A percentile compares a stretch with the other conserved stretches of the same genome.
Conservation (phyloP, 2,329 filamentous ascomycete genomes). For the Botrytis sinoallii region DNA sequence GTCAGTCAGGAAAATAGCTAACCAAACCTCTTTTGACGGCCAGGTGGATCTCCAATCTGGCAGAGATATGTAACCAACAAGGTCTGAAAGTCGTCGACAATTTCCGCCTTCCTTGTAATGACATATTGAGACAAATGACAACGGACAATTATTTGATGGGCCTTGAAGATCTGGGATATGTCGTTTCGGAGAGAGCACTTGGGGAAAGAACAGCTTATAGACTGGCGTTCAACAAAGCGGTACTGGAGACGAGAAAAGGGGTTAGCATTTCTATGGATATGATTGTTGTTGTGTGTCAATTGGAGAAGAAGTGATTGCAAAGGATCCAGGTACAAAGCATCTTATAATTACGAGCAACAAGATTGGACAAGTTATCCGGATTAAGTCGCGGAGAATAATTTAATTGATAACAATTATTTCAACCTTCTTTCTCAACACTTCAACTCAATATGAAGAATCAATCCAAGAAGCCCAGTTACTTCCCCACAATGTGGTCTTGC, state of each 20-base stretch:
- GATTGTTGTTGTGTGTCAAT: neutral
- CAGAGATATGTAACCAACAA: neutral
- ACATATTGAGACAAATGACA: neutral
- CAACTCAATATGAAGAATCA: neutral
- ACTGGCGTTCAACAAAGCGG: neutral
- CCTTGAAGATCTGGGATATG: neutral
- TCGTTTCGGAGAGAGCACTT: neutral
- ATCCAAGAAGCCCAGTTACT: conserved; percentile 3
- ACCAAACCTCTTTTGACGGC: neutral
- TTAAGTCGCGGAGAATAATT: neutral
- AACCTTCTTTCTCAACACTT: neutral
- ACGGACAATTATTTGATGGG: neutral
- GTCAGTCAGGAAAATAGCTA: neutral
- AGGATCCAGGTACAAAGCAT: neutral
- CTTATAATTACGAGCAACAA: neutral
- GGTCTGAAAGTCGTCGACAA: neutral
- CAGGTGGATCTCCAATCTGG: neutral
- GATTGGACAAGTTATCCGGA: neutral
- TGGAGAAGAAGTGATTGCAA: neutral
- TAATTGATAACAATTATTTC: neutral
- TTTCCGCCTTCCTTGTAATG: neutral
- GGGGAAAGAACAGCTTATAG: neutral
- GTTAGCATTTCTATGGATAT: neutral
- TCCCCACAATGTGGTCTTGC: conserved; percentile 5
- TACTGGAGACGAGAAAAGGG: neutral